Evolutionary conservation across 139 green algal genomes (phyloP).

Genomic region (Chlamydomonas sphaeroides): DNA sequence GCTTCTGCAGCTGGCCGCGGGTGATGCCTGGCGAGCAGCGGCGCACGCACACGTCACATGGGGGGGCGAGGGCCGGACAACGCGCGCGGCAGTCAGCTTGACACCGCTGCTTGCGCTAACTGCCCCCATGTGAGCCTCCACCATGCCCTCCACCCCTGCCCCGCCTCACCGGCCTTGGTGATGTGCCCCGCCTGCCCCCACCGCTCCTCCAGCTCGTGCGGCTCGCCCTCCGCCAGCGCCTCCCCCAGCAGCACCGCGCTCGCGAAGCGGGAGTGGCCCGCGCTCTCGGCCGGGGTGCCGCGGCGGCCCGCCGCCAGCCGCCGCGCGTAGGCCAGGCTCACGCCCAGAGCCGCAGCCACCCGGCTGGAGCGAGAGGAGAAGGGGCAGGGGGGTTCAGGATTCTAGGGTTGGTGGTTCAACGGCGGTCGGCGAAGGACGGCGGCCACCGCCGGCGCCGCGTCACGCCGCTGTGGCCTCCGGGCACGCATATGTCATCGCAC

Average conservation of each 20-base stretch:
- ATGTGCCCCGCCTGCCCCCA: conserved; percentile 53
- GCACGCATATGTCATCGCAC: too few species aligned
- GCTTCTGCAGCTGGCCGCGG: conserved; percentile 67
- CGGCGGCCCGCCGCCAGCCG: conserved; percentile 8
- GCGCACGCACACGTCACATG: too few species aligned
- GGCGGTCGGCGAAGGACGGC: too few species aligned
- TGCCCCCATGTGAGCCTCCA: too few species aligned
- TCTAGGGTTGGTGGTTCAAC: too few species aligned
- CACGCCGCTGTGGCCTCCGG: too few species aligned
- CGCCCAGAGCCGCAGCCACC: conserved; percentile 21
- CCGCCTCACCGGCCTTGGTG: conserved; percentile 20
- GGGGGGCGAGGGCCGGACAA: too few species aligned
- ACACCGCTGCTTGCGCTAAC: too few species aligned
- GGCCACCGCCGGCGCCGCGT: too few species aligned
- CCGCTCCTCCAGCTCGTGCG: conserved; percentile 41
- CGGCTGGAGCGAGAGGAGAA: conserved; percentile 12
- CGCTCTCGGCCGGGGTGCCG: not conserved
- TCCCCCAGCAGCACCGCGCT: conserved; percentile 55
- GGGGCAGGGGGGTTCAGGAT: too few species aligned
- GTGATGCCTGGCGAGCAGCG: conserved; percentile 48
- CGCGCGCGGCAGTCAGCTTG: too few species aligned
- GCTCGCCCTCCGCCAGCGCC: conserved; percentile 51
- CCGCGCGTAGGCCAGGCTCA: conserved; percentile 25
- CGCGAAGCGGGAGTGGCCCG: conserved; percentile 60
- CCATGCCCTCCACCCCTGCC: not conserved